Conservation (phyloP, 805 yeast genomes). For the Suhomyces prunicola region DNA sequence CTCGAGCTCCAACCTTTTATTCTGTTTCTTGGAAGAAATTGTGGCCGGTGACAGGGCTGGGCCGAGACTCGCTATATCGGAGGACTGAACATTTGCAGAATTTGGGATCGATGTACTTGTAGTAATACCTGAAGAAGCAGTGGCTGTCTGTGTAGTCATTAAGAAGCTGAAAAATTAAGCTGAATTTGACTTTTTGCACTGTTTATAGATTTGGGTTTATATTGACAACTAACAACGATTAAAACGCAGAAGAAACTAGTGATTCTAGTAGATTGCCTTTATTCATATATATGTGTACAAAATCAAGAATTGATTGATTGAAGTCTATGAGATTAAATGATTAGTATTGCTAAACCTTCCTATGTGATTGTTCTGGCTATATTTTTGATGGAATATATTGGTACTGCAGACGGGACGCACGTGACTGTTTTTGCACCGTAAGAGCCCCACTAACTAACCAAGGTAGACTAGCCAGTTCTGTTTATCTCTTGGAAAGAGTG, state of each 20-base stretch:
- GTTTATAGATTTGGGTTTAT: not conserved
- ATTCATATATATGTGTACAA: not conserved
- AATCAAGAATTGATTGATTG: not conserved
- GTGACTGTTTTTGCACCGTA: not conserved
- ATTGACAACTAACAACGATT: not conserved
- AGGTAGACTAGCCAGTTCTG: not conserved
- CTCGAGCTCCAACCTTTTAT: conserved; percentile 35
- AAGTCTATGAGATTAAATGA: not conserved
- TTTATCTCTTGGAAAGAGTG: not conserved
- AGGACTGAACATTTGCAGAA: not conserved
- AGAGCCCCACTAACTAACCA: not conserved
- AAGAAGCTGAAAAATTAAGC: not conserved
- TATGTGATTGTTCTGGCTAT: not conserved
- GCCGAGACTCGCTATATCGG: conserved; percentile 2
- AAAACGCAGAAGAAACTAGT: not conserved
- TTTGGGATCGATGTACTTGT: not conserved
- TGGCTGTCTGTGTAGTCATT: not conserved
- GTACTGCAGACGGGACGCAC: not conserved
- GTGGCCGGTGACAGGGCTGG: not conserved
- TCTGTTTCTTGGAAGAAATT: not conserved
- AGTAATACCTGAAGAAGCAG: not conserved
- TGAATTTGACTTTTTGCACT: not conserved
- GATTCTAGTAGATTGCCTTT: not conserved
- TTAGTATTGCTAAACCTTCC: not conserved
- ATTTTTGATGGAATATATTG: not conserved